Conservation (phyloP, 257 asterid species). For the Penstemon eatonii region DNA sequence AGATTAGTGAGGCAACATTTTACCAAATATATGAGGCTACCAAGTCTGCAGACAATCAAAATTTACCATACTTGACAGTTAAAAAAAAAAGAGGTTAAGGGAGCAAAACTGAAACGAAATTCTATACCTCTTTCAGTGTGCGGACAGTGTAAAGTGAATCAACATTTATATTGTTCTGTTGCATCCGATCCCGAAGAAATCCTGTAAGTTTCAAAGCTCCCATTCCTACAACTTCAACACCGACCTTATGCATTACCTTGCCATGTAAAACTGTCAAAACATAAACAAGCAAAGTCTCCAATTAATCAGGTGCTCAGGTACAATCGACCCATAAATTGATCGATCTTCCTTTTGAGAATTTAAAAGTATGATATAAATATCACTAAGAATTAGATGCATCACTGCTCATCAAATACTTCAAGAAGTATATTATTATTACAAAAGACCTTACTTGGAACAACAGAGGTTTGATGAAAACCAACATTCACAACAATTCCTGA, state of each 20-base stretch:
- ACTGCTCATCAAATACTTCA: constrained; percentile 19
- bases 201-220: constrained; percentile 96
- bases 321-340: background rate
- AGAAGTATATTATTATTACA: constrained; percentile 2
- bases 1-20: background rate
- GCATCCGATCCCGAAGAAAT: constrained; percentile 86
- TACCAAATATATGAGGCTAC: constrained; percentile 2
- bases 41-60: constrained; percentile 6
- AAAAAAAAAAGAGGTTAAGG: background rate
- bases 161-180: constrained; percentile 64
- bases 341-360: constrained; percentile 13
- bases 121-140: constrained; percentile 77
- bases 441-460: constrained; percentile 79
- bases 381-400: background rate
- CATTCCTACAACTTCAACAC: constrained; percentile 79
- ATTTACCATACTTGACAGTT: background rate
- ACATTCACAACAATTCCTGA: constrained; percentile 93
- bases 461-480: constrained; percentile 88
- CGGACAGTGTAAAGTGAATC: constrained; percentile 93
- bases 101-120: constrained; percentile 7
- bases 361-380: background rate
- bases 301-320: background rate
- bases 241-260: constrained; percentile 81
- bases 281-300: constrained; percentile 12
- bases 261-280: constrained; percentile 70